Percentiles rank a stretch among this genome's conserved stretches.
phyloP scores from a whole-genome alignment of 1,284 basidiomycete genomes.

The Mixia osmundae region DNA sequence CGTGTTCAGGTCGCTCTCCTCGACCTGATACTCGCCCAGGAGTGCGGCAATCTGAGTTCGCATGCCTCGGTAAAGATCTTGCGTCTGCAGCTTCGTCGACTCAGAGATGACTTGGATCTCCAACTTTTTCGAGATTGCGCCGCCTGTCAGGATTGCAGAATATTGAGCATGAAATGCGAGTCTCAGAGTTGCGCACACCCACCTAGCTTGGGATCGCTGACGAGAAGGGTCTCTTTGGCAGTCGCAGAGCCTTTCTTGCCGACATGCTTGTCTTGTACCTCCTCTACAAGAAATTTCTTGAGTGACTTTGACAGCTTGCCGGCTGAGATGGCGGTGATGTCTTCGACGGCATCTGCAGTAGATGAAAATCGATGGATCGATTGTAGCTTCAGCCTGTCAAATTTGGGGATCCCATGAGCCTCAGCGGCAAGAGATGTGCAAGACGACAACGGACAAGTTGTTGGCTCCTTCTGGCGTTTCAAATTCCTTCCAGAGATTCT shows the following conservation, averaged over 20 bases:
- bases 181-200: too few relatives aligned
- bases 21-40: conserved; percentile 19
- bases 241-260: too few relatives aligned
- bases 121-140: conserved; percentile 77
- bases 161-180: neutral
- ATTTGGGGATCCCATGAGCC: neutral
- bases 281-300: conserved; percentile 77
- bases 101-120: conserved; percentile 63
- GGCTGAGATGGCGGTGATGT: conserved; percentile 73
- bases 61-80: conserved; percentile 89
- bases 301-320: conserved; percentile 80
- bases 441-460: conserved; percentile 33
- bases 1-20: conserved; percentile 73
- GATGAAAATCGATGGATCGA: conserved; percentile 90
- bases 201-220: conserved; percentile 81
- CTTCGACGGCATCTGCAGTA: conserved; percentile 95
- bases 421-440: neutral
- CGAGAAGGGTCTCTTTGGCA: conserved; percentile 55
- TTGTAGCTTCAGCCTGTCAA: conserved; percentile 60
- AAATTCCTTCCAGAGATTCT: conserved; percentile 77
- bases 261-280: conserved; percentile 40
- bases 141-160: conserved; percentile 30
- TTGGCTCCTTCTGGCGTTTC: conserved; percentile 72
- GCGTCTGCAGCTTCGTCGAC: conserved; percentile 33
- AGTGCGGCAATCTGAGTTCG: conserved; percentile 66